Evolutionary conservation across 2,329 filamentous ascomycete species (phyloP).

Genomic region (Elsinoe batatas): DNA sequence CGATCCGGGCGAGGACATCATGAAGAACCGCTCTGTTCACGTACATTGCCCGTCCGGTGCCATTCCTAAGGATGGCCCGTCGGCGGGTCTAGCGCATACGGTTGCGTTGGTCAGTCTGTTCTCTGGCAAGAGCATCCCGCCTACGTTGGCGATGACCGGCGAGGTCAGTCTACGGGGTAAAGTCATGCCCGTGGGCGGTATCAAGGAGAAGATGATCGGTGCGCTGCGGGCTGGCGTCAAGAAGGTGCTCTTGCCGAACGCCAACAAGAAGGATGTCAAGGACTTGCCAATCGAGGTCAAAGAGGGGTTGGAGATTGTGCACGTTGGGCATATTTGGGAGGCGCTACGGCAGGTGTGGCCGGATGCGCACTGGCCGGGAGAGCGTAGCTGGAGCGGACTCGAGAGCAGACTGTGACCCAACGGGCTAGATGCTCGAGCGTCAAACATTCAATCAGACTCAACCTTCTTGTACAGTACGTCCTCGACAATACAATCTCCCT

Average conservation of each 20-base stretch:
- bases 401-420: conserved; percentile 77
- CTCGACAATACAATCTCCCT: no score
- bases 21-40: conserved; percentile 88
- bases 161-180: conserved; percentile 73
- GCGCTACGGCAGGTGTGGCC: conserved; percentile 88
- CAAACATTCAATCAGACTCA: no score
- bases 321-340: conserved; percentile 90
- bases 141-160: conserved; percentile 89
- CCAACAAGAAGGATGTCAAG: conserved; percentile 85
- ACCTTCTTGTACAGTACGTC: no score
- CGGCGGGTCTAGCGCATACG: conserved; percentile 84
- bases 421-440: no score
- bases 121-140: conserved; percentile 72
- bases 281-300: conserved; percentile 86
- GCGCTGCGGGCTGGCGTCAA: conserved; percentile 88
- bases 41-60: conserved; percentile 93
- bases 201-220: conserved; percentile 97
- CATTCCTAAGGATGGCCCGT: conserved; percentile 82
- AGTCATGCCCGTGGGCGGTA: conserved; percentile 89
- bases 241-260: conserved; percentile 76
- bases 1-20: conserved; percentile 78
- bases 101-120: conserved; percentile 89
- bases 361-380: conserved; percentile 71
- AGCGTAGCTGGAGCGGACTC: conserved; percentile 57
- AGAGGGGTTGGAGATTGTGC: conserved; percentile 75